Evolutionary conservation across 140 eudicot species (phyloP).

Genomic region (Eryngium alpinum): DNA sequence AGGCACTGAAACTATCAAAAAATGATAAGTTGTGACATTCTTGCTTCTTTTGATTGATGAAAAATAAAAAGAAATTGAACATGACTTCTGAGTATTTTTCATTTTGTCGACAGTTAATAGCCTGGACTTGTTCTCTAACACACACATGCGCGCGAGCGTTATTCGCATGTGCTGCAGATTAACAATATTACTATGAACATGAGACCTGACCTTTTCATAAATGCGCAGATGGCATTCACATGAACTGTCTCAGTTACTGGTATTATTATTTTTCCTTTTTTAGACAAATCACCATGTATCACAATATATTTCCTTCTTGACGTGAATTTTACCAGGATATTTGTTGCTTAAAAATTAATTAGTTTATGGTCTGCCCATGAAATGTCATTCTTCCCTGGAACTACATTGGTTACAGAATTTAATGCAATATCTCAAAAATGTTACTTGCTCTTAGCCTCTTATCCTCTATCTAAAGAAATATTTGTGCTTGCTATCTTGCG

Average conservation of each 20-base stretch:
- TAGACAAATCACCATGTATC: too few species aligned
- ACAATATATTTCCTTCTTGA: neutral
- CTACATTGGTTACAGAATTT: neutral
- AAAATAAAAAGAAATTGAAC: slow-evolving; percentile 1
- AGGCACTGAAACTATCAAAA: neutral
- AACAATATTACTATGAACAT: neutral
- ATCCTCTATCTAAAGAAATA: too few species aligned
- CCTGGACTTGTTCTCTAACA: neutral
- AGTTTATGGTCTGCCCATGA: neutral
- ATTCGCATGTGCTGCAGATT: neutral
- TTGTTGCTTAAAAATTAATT: neutral
- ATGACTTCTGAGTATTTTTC: neutral
- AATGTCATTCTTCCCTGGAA: neutral
- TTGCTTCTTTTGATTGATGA: neutral
- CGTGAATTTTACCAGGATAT: neutral
- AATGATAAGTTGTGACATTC: neutral
- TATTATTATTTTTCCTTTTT: neutral
- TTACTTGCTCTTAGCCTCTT: too few species aligned
- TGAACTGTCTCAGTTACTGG: neutral
- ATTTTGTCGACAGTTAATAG: neutral
- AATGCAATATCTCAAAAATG: too few species aligned
- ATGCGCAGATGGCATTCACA: neutral
- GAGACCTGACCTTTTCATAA: neutral
- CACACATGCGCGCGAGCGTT: neutral
- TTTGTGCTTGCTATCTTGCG: too few species aligned